Conservation (phyloP, 345 rosid species). For the Fremontodendron californicum region DNA sequence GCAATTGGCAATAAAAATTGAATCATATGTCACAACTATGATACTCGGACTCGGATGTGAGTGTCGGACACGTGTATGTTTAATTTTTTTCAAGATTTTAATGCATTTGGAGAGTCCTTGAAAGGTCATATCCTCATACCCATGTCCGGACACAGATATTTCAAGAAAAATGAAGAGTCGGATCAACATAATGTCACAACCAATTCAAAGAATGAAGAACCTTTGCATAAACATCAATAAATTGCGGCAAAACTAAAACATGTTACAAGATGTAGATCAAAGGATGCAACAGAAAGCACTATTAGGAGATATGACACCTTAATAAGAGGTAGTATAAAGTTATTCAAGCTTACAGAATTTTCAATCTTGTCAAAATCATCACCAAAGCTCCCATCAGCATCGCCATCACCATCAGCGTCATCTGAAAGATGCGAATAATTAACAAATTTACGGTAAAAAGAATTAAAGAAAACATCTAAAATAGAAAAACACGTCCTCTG, state of each 20-base stretch:
- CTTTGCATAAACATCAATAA: background rate
- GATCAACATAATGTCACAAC: background rate
- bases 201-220: background rate
- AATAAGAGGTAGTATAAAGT: background rate
- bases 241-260: background rate
- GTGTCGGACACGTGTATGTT: too few species aligned
- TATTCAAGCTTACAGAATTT: conserved; percentile 61
- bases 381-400: conserved; percentile 56
- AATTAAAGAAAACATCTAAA: background rate
- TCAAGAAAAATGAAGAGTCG: too few species aligned
- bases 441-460: background rate
- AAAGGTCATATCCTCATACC: too few species aligned
- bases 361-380: conserved; percentile 93
- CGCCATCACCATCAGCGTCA: conserved; percentile 34
- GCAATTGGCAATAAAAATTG: conserved; percentile 10
- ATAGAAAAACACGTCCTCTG: background rate
- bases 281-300: background rate
- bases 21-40: too few species aligned
- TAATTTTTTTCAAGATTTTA: too few species aligned
- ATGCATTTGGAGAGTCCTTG: too few species aligned
- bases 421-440: conserved; percentile 37
- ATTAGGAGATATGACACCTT: background rate
- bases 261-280: background rate
- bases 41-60: too few species aligned
- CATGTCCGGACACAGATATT: too few species aligned